Conservation (phyloP, 768 basidiomycete species). For the Nidularia sp. region DNA sequence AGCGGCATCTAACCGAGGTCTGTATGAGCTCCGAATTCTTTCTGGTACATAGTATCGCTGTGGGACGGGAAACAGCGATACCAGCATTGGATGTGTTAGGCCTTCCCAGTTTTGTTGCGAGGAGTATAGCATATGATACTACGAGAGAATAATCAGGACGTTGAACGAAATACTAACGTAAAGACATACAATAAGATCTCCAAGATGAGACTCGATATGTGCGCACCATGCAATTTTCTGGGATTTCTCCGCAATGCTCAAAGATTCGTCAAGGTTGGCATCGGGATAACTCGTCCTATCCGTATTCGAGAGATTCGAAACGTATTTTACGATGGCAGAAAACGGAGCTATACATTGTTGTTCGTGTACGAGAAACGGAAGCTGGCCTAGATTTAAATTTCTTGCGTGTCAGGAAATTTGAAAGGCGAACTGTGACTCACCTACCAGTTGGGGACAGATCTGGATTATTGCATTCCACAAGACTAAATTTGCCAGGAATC, state of each 20-base stretch:
- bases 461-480: slow-evolving; percentile 62
- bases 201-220: slow-evolving; percentile 62
- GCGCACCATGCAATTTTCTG: slow-evolving; percentile 59
- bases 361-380: slow-evolving; percentile 68
- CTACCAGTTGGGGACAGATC: slow-evolving; percentile 72
- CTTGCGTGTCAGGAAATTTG: neutral
- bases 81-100: slow-evolving; percentile 51
- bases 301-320: slow-evolving; percentile 42
- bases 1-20: slow-evolving; percentile 53
- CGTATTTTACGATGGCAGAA: slow-evolving; percentile 62
- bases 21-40: slow-evolving; percentile 55
- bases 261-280: slow-evolving; percentile 42
- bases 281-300: slow-evolving; percentile 21
- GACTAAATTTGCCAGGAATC: slow-evolving; percentile 62
- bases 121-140: slow-evolving; percentile 67
- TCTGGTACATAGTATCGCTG: slow-evolving; percentile 71
- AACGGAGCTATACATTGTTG: slow-evolving; percentile 46
- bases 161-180: neutral
- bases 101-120: slow-evolving; percentile 57
- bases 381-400: slow-evolving; percentile 44
- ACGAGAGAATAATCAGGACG: slow-evolving; percentile 4
- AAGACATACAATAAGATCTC: slow-evolving; percentile 64
- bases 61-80: slow-evolving; percentile 56
- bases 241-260: slow-evolving; percentile 44
- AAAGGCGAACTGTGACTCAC: slow-evolving; percentile 19